Evolutionary conservation across 345 rosid genomes (phyloP), one percentile per base, ranked within the genome.

Genomic region (Populus davidiana): DNA sequence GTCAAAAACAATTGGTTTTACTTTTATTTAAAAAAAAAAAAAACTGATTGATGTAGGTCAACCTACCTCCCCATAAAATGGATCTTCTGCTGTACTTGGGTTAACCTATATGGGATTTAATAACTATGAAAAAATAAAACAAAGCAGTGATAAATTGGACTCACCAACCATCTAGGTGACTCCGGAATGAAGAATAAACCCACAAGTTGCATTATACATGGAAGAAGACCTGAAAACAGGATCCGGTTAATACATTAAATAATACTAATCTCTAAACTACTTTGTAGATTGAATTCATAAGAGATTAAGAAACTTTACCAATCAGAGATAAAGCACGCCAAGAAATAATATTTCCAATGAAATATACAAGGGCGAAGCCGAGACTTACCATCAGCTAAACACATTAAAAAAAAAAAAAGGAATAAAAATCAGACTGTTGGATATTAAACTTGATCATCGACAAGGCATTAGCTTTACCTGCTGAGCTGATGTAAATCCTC

Each of bases 101-200:
- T 41, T 6, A 41, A 9, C 2, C 12, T 11, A 9, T 41, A 41
- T 2, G 2, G 11, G 11, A 6, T 41, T 10, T 41, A 41, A 2
- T 12, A 41, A 10, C 1, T 41, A 41, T 41, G 47, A 41, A 41
- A 10, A 41, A 0, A 2, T 13, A 14, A 47, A 13, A 47, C 18
- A 47, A 47, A 47, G 52, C 18, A 47, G 18, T 47, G 3, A 12
- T 5, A 14, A 12, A 47, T 23, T 39, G 20, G 39, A 72, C 88
- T 76, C 44, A 86, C 84, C 79, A 82, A 77, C 92, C 89, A 87
- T 87, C 88, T 75, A 3, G 87, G 90, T 72, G 91, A 86, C 65
- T 83, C 89, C 0, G 91, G 89, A 76, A 83, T 80, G 81, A 78
- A 89, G 67, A 84, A 83, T 5, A 85, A 41, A 33, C 88, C 79